Conservation (phyloP, 345 rosid species). For the Acer saccharum region DNA sequence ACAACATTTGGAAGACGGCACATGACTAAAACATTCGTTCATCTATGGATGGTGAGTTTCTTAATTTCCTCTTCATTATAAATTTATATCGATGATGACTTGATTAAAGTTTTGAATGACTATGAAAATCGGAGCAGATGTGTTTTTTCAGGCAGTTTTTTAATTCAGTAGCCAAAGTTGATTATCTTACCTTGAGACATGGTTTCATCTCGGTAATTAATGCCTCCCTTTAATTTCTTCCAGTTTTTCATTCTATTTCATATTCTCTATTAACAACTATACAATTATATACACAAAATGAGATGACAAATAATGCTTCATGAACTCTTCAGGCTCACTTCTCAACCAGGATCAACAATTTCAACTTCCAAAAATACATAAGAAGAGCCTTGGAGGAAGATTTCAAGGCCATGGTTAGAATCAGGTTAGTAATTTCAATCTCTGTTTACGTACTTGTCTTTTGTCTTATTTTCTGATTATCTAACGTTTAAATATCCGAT, state of each 20-base stretch:
- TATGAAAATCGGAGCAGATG: slow-evolving; percentile 29
- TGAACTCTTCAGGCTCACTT: slow-evolving; percentile 20
- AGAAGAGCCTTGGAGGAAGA: slow-evolving; percentile 48
- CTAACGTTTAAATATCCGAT: no score
- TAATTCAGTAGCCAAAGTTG: slow-evolving; percentile 46
- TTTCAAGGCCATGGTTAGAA: slow-evolving; percentile 37
- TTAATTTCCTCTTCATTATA: not conserved
- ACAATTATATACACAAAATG: not conserved
- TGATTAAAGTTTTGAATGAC: not conserved
- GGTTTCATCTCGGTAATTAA: slow-evolving; percentile 50
- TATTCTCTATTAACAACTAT: not conserved
- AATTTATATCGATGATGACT: not conserved
- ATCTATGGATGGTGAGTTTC: slow-evolving; percentile 29
- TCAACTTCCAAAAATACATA: slow-evolving; percentile 46
- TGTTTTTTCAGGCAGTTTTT: slow-evolving; percentile 48
- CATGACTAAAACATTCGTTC: slow-evolving; percentile 13
- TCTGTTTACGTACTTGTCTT: not conserved
- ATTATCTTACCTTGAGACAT: slow-evolving; percentile 45
- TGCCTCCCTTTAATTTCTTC: not conserved
- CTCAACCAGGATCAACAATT: slow-evolving; percentile 16
- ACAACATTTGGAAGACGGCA: slow-evolving; percentile 37
- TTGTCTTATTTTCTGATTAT: not conserved
- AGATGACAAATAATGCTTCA: not conserved
- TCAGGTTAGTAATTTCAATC: slow-evolving; percentile 21
- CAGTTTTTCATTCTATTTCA: not conserved